Conservation (phyloP, 805 yeast genomes). For the Lipomyces yamanashiensis region DNA sequence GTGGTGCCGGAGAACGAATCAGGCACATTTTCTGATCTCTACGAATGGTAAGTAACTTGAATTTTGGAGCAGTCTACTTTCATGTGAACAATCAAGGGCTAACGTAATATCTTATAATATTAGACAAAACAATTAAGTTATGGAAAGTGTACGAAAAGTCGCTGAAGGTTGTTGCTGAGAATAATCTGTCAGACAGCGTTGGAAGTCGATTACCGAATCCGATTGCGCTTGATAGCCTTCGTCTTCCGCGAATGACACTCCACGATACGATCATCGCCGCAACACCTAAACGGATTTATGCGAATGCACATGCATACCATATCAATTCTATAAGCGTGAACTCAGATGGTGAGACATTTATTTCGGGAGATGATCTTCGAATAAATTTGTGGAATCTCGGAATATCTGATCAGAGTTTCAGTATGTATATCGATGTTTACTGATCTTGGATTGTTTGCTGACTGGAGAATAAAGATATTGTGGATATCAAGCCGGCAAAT, state of each 20-base stretch:
- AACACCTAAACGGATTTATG: slow-evolving; percentile 85
- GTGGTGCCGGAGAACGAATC: slow-evolving; percentile 89
- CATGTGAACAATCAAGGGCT: not conserved
- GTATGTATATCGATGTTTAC: slow-evolving; percentile 6
- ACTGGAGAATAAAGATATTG: slow-evolving; percentile 59
- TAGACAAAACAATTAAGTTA: slow-evolving; percentile 93
- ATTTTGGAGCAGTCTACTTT: not conserved
- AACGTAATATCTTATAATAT: not conserved
- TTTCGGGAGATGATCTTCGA: slow-evolving; percentile 91
- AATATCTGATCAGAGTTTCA: slow-evolving; percentile 92
- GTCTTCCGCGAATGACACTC: slow-evolving; percentile 84
- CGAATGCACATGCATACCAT: slow-evolving; percentile 98
- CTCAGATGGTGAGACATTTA: slow-evolving; percentile 93
- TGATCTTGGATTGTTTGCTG: not conserved
- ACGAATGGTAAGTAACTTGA: slow-evolving; percentile 57
- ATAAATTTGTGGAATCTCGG: slow-evolving; percentile 95
- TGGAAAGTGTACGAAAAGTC: slow-evolving; percentile 96
- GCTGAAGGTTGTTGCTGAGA: slow-evolving; percentile 89
- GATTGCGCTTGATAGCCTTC: slow-evolving; percentile 51
- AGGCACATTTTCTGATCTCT: slow-evolving; percentile 85
- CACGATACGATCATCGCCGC: slow-evolving; percentile 97
- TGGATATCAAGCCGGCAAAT: slow-evolving; percentile 95
- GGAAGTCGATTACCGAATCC: slow-evolving; percentile 36
- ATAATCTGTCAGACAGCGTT: slow-evolving; percentile 65
- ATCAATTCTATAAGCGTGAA: slow-evolving; percentile 94